Percentiles rank a stretch among this genome's conserved stretches.
Evolutionary conservation across 495 filamentous ascomycete species (phyloP).

Genomic region (Staphylotrichum longicolle): DNA sequence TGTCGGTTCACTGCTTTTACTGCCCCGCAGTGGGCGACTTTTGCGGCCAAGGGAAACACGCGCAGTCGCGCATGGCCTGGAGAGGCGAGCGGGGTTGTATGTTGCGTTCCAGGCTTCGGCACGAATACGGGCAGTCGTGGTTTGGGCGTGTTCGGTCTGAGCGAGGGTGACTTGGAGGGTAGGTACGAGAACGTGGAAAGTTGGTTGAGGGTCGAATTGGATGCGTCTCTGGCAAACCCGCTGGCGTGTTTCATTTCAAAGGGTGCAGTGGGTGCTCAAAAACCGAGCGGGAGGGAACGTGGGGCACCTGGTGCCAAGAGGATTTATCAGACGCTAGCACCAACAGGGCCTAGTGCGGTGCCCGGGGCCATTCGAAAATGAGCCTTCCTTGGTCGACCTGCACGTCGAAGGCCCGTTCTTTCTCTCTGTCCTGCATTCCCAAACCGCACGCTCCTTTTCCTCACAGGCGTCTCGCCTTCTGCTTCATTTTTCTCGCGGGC

Average conservation of each 20-base stretch:
- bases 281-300: constrained; percentile 4
- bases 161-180: too few relatives aligned
- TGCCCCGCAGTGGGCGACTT: constrained; percentile 7
- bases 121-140: background rate
- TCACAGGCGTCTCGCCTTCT: constrained; percentile 13
- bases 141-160: background rate
- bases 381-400: constrained; percentile 27
- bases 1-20: constrained; percentile 23
- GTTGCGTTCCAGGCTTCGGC: background rate
- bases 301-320: constrained; percentile 7
- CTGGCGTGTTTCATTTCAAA: background rate
- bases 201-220: background rate
- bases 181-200: background rate
- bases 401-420: constrained; percentile 24
- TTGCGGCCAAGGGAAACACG: constrained; percentile 19
- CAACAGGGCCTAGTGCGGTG: constrained; percentile 26
- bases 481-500: constrained; percentile 17
- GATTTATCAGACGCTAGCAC: constrained; percentile 15
- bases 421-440: constrained; percentile 30
- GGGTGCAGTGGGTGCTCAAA: constrained; percentile 1
- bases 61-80: constrained; percentile 12
- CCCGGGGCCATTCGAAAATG: constrained; percentile 29
- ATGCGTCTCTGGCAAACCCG: background rate
- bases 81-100: background rate
- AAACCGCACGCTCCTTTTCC: constrained; percentile 34